Base-by-base conservation (phyloP, 116 monocot genomes). In the Trichopus zeylanicus region DNA sequence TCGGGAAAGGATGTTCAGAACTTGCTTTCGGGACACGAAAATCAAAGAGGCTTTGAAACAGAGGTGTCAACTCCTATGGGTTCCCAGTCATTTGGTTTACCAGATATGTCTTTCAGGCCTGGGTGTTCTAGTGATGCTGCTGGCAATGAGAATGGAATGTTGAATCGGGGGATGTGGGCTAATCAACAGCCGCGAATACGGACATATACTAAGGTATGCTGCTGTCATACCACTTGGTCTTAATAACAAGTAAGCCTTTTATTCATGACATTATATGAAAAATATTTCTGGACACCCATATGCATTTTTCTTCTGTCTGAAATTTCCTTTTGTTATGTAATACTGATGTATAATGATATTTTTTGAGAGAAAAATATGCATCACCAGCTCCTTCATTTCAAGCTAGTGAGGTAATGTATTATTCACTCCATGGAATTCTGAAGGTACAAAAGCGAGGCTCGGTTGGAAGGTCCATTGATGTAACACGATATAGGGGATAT, bases 361-460 rank as follows among this genome's bases (percentile, higher is more conserved):
- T n/a, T n/a, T n/a, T n/a, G n/a, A n/a, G n/a, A n/a, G n/a, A n/a
- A n/a, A n/a, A n/a, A n/a, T n/a, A n/a, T n/a, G n/a, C n/a, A n/a
- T n/a, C n/a, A n/a, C n/a, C n/a, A n/a, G n/a, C n/a, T n/a, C n/a
- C n/a, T n/a, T n/a, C n/a, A n/a, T n/a, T n/a, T n/a, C n/a, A n/a
- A n/a, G n/a, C n/a, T n/a, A n/a, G n/a, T n/a, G n/a, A n/a, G n/a
- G n/a, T n/a, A n/a, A n/a, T n/a, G n/a, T n/a, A n/a, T n/a, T n/a
- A n/a, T 42, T 0, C n/a, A 42, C 12, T 18, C n/a, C 8, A 53
- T 53, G 22, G 26, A 23, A 53, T 22, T 26, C 7, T 53, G 12
- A 31, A 93, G 93, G 89, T 93, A 68, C 93, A 93, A 72, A 93
- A 93, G 66, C 79, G 93, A 38, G 93, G 93, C 18, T 88, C 93